These are phyloP conservation scores for Pythium periplocum DNA, from an alignment of 352 stramenopile genomes.

Conservation along the genomic window DNA sequence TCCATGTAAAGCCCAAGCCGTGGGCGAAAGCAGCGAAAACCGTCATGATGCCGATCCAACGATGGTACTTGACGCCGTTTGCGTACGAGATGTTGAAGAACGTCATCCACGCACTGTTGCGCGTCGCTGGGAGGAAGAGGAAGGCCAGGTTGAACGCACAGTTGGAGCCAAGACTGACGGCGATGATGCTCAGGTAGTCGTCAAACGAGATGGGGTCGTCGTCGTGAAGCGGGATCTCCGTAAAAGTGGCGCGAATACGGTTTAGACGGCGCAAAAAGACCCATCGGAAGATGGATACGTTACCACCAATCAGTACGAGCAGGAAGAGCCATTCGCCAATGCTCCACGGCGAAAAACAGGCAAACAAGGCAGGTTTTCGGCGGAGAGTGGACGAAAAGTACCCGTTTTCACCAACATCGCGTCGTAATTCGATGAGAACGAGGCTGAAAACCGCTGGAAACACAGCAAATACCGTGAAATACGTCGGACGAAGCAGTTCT, in stretches of 20 bases:
- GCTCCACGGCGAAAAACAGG: slow-evolving; percentile 8
- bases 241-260: too few relatives aligned
- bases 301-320: slow-evolving; percentile 18
- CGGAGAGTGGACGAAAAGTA: slow-evolving; percentile 13
- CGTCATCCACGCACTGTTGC: slow-evolving; percentile 36
- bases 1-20: slow-evolving; percentile 14
- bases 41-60: background rate
- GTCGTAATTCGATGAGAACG: slow-evolving; percentile 2
- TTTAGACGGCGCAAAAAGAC: too few relatives aligned
- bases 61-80: slow-evolving; percentile 6
- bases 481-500: slow-evolving; percentile 21
- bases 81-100: slow-evolving; percentile 36
- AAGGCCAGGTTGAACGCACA: slow-evolving; percentile 42
- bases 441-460: slow-evolving; percentile 7
- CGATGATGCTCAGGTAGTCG: slow-evolving; percentile 15
- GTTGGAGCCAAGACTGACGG: slow-evolving; percentile 20
- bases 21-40: slow-evolving; percentile 22
- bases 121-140: slow-evolving; percentile 29
- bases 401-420: slow-evolving; percentile 18
- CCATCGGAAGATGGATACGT: slow-evolving; percentile 1
- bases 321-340: slow-evolving; percentile 20
- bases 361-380: slow-evolving; percentile 13
- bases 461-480: slow-evolving; percentile 13
- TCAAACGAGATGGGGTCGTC: slow-evolving; percentile 2
- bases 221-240: background rate